A percentile compares a stretch with the other conserved stretches of the same genome.
Conservation (phyloP, 2,329 filamentous ascomycete genomes). For the Fusarium sterilihyphosum region DNA sequence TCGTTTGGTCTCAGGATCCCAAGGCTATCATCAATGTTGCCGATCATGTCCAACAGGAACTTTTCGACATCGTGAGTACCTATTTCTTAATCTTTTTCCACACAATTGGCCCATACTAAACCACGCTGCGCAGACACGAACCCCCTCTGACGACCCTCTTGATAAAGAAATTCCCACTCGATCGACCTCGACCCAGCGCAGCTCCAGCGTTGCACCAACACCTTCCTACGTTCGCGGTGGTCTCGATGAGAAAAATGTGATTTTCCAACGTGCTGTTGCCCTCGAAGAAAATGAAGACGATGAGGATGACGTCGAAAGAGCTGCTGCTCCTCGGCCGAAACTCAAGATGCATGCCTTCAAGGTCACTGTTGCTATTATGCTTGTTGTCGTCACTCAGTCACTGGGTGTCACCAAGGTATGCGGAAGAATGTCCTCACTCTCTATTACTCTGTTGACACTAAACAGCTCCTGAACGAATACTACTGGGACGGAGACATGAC, state of each 20-base stretch:
- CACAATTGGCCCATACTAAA: neutral
- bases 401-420: slow-evolving; percentile 27
- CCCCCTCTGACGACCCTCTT: neutral
- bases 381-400: slow-evolving; percentile 38
- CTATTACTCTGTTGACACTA: neutral
- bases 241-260: slow-evolving; percentile 39
- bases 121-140: neutral
- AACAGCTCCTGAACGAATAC: neutral
- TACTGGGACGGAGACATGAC: neutral
- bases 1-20: slow-evolving; percentile 40
- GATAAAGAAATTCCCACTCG: neutral
- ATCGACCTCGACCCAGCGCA: neutral
- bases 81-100: too few species aligned
- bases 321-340: neutral
- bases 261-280: slow-evolving; percentile 38
- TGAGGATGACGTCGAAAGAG: slow-evolving; percentile 9
- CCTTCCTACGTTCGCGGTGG: slow-evolving; percentile 35
- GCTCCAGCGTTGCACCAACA: slow-evolving; percentile 5
- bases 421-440: neutral
- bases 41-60: slow-evolving; percentile 39
- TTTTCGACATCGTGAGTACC: slow-evolving; percentile 34
- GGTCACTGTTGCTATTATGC: slow-evolving; percentile 39
- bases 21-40: slow-evolving; percentile 37
- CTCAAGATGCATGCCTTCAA: slow-evolving; percentile 36
- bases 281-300: slow-evolving; percentile 40